Evolutionary conservation across 2,329 filamentous ascomycete genomes (phyloP).

Genomic region (Lasiodiplodia citricola): DNA sequence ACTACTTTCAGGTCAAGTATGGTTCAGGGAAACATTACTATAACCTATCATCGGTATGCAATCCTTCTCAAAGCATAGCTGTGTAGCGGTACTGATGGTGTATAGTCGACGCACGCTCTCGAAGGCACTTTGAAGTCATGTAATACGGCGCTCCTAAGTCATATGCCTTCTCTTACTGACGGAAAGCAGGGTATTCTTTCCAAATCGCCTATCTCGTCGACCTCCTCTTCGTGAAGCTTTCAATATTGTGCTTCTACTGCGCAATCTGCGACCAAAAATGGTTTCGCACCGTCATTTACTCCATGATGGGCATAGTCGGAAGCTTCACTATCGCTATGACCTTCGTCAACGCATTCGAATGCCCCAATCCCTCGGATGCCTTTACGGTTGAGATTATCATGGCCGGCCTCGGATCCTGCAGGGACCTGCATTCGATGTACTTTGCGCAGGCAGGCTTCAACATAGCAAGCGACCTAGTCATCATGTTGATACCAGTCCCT

Average conservation of each 20-base stretch:
- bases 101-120: not conserved
- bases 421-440: conserved; percentile 39
- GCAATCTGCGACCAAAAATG: conserved; percentile 41
- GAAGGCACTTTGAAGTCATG: conserved; percentile 31
- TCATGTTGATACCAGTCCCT: conserved; percentile 53
- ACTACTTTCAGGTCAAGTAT: conserved; percentile 43
- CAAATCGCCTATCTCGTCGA: conserved; percentile 36
- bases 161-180: not conserved
- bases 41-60: conserved; percentile 10
- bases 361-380: conserved; percentile 38
- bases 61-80: too few species aligned
- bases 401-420: conserved; percentile 37
- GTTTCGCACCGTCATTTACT: conserved; percentile 39
- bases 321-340: conserved; percentile 38
- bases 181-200: conserved; percentile 35
- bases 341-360: conserved; percentile 41
- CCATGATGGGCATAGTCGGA: conserved; percentile 38
- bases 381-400: conserved; percentile 36
- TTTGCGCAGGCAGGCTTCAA: conserved; percentile 48
- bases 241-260: conserved; percentile 44
- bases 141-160: not conserved
- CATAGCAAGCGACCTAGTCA: conserved; percentile 49
- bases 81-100: not conserved
- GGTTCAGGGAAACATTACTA: conserved; percentile 35
- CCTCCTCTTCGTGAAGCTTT: conserved; percentile 40